phyloP scores from a whole-genome alignment of 352 stramenopile genomes.

The Phytophthora brassicae region DNA sequence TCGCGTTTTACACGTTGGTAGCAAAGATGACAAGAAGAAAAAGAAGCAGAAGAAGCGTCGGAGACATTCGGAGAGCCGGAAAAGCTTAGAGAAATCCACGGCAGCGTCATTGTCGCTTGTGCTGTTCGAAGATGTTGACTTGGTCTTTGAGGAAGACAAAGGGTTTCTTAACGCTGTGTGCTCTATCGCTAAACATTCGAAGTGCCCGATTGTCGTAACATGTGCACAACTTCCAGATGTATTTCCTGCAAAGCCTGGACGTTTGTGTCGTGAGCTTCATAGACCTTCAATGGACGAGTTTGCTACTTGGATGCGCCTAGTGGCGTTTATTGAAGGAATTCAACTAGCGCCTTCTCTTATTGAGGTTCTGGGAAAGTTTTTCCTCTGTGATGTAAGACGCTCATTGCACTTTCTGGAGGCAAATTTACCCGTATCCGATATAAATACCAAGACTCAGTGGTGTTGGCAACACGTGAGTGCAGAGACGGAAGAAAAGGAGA shows the following conservation, averaged over 20 bases:
- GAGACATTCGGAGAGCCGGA: constrained; percentile 30
- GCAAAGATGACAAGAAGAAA: constrained; percentile 45
- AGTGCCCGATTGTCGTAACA: constrained; percentile 80
- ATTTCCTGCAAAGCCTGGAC: constrained; percentile 55
- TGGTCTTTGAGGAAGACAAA: constrained; percentile 83
- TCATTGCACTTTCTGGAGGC: constrained; percentile 73
- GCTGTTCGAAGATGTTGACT: constrained; percentile 84
- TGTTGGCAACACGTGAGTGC: constrained; percentile 24
- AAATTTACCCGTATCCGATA: constrained; percentile 30
- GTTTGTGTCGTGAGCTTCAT: constrained; percentile 38
- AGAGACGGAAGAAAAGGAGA: constrained; percentile 2
- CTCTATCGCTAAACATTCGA: constrained; percentile 79
- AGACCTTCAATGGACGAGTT: constrained; percentile 65
- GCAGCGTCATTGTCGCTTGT: constrained; percentile 71
- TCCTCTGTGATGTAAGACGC: constrained; percentile 66
- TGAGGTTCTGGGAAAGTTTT: constrained; percentile 51
- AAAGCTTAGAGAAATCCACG: constrained; percentile 37
- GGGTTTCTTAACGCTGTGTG: constrained; percentile 70
- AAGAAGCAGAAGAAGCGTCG: constrained; percentile 49
- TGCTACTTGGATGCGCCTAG: constrained; percentile 58
- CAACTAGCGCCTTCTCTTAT: constrained; percentile 39
- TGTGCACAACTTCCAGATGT: constrained; percentile 58
- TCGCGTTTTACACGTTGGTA: constrained; percentile 61
- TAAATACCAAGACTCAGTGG: constrained; percentile 24
- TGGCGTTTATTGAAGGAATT: constrained; percentile 59